Base-by-base conservation (phyloP, 257 asterid genomes). In the Salvia miltiorrhiza region DNA sequence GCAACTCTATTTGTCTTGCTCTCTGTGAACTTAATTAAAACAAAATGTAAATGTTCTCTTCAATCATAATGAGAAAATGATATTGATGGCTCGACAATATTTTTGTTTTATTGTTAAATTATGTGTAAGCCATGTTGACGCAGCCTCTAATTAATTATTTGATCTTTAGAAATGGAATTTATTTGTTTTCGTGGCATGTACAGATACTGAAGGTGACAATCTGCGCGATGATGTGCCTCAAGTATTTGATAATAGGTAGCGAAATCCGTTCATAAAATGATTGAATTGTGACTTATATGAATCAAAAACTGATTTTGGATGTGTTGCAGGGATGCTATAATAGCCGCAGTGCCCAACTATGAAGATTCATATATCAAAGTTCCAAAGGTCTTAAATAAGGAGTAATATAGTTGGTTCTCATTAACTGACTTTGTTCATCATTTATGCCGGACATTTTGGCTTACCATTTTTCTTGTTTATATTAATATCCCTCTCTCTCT, bases 331-430 rank as follows among this genome's bases (percentile, higher is more conserved):
- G 96, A 89, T 67, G 87, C 85, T 69, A 75, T 90, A 26, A 75
- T 90, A 70, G 79, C 81, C 40, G 87, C 88, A 24, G 66, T 93
- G 32, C 97, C 97, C 37, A 81, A 79, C 55, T 90, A 69, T 64
- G 92, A 90, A 72, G 90, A 87, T 52, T 73, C 90, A 35, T 90
- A 84, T 57, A 85, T 93, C 83, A 90, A 93, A 83, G 97, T 93
- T 52, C 96, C 96, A 17, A 87, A 83, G 81, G 95, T 90, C 64
- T 76, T 90, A 77, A 85, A 81, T 85, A 93, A 84, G 79, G 96
- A 90, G 59, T 86, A 71, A 67, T 19, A 0, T 39, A 13, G 5
- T 17, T 33, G 2, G 14, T 55, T 23, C 35, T 37, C 16, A 64
- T 43, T 28, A 10, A 77, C 54, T 62, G 39, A 32, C 7, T 52